Conservation (phyloP, 1,284 basidiomycete genomes). For the Fistulinella staudtii region DNA sequence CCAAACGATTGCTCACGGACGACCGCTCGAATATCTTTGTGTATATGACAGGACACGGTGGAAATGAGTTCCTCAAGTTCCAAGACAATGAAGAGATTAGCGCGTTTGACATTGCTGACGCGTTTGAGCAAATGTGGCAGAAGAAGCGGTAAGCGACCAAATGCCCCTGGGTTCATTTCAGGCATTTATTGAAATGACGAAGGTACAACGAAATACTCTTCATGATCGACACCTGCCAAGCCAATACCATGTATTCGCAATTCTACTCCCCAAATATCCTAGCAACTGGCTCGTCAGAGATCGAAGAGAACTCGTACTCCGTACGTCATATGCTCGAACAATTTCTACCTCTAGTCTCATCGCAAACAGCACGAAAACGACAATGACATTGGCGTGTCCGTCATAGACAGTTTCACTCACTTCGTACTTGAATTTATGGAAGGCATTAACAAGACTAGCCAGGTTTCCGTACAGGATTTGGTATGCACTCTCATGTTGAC, state of each 20-base stretch:
- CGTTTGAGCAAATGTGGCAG: constrained; percentile 97
- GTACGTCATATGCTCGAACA: constrained; percentile 43
- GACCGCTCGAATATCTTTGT: constrained; percentile 94
- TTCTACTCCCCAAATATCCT: constrained; percentile 96
- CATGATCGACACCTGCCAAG: constrained; percentile 99
- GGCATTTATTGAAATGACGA: background rate
- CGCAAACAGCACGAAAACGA: constrained; percentile 82
- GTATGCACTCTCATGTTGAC: constrained; percentile 43
- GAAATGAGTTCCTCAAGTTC: constrained; percentile 98
- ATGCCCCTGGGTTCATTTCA: background rate
- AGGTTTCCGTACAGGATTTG: constrained; percentile 79
- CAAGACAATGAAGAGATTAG: constrained; percentile 98
- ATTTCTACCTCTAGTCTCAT: constrained; percentile 9
- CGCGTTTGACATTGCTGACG: constrained; percentile 94
- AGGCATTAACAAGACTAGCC: constrained; percentile 85
- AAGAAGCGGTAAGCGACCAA: constrained; percentile 74
- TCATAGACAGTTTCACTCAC: constrained; percentile 95
- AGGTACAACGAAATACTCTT: constrained; percentile 98
- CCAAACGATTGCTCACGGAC: constrained; percentile 89
- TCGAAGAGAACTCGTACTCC: constrained; percentile 94
- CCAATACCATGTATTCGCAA: constrained; percentile 92
- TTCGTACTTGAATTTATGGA: constrained; percentile 91
- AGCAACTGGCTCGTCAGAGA: constrained; percentile 84
- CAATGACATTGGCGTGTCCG: constrained; percentile 89
- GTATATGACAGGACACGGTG: constrained; percentile 98